Conservation (phyloP, 2,329 filamentous ascomycete genomes). For the Alternaria sp. region DNA sequence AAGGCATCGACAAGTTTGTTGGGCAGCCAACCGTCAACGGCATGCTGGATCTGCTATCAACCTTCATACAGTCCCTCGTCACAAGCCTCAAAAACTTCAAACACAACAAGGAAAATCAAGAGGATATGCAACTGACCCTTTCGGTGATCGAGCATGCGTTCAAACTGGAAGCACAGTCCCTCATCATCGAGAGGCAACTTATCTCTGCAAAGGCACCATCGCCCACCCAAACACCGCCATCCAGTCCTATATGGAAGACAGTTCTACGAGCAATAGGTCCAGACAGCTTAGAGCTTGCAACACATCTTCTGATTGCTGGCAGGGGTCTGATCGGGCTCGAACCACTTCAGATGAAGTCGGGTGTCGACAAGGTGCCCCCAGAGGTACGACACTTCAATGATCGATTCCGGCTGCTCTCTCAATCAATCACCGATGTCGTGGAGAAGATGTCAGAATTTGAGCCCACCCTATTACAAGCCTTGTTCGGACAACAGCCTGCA, state of each 20-base stretch:
- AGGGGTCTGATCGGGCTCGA: constrained; percentile 78
- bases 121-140: constrained; percentile 61
- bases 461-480: constrained; percentile 69
- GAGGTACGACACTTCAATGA: constrained; percentile 79
- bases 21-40: constrained; percentile 58
- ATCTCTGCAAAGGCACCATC: constrained; percentile 69
- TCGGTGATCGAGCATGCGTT: constrained; percentile 73
- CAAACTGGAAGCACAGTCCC: constrained; percentile 73
- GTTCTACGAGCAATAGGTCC: constrained; percentile 73
- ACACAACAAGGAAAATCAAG: constrained; percentile 32
- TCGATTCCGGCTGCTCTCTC: constrained; percentile 69
- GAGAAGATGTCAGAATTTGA: constrained; percentile 81
- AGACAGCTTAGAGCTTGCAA: constrained; percentile 75
- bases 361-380: constrained; percentile 54
- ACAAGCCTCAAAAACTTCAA: constrained; percentile 42
- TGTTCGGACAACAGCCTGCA: constrained; percentile 73
- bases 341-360: constrained; percentile 62
- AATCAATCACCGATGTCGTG: constrained; percentile 75
- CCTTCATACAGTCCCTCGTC: constrained; percentile 59
- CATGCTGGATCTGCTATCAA: constrained; percentile 70
- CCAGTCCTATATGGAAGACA: constrained; percentile 79
- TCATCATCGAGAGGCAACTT: constrained; percentile 72
- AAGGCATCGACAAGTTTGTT: constrained; percentile 46
- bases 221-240: constrained; percentile 72
- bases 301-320: constrained; percentile 74